Base-by-base conservation (phyloP, 2,329 filamentous ascomycete species). In the Pseudocercospora ulei region DNA sequence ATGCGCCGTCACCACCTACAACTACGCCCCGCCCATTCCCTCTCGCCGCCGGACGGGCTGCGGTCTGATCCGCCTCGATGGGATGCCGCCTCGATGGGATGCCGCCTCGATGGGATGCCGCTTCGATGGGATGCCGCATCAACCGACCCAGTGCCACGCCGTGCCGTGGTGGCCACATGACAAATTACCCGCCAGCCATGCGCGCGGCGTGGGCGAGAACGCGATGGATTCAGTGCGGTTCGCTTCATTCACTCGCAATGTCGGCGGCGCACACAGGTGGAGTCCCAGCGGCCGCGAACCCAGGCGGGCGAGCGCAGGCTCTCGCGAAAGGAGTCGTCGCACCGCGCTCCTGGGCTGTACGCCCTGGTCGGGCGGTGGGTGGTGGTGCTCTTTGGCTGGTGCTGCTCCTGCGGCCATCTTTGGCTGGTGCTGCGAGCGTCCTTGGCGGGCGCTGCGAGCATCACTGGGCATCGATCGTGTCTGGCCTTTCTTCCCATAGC, bases 141-240 rank as follows among this genome's bases (percentile, higher is more conserved):
- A 28, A 23, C 18, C 38, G 30, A 23, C 24, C n/a, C 24, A 27
- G 7, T 7, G 24, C 24, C 26, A 12, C 25, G 34, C 13, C 27
- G 24, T 18, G 33, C n/a, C n/a, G n/a, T 31, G 7, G 23, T 33
- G 38, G 23, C n/a, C 33, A 29, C 34, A 34, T 47, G 42, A 50
- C 47, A 50, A 47, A 47, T 47, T 24, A 39, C 37, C 38, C 22
- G 39, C 35, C 31, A 33, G 42, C 47, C 42, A 50, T 50, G 47
- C 30, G 47, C 42, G 35, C 35, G 36, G 38, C 35, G 38, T 27
- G 35, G 25, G 38, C 35, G 22, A 29, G 29, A 26, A 11, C 31
- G 39, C 33, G 19, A 6, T 19, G 31, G 23, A 5, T n/a, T 7
- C 9, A 13, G 18, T 29, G 3, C 27, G 20, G 23, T n/a, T 9